These are phyloP conservation scores for Neoscytalidium dimidiatum DNA, from an alignment of 2,329 filamentous ascomycete genomes.

Conservation along the genomic window DNA sequence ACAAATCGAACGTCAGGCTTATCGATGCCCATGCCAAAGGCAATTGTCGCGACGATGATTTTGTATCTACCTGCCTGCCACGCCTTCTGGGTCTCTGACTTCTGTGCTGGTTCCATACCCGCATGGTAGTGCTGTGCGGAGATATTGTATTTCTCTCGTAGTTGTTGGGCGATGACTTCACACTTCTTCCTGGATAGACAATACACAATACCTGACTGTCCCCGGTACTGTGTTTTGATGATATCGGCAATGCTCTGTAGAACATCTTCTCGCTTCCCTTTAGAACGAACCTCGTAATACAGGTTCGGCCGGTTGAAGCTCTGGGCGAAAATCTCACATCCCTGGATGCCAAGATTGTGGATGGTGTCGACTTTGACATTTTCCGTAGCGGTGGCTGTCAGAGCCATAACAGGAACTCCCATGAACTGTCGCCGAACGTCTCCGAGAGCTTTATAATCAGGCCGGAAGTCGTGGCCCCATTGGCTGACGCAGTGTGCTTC, in stretches of 20 bases:
- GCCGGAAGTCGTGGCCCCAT: conserved; percentile 97
- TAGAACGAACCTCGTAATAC: conserved; percentile 79
- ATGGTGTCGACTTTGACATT: conserved; percentile 92
- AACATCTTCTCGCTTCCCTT: conserved; percentile 61
- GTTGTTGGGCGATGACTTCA: conserved; percentile 73
- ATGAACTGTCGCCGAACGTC: conserved; percentile 71
- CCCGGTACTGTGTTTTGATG: conserved; percentile 69
- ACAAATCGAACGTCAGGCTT: conserved; percentile 96
- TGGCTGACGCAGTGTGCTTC: conserved; percentile 99
- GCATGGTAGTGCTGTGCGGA: conserved; percentile 86
- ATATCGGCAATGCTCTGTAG: conserved; percentile 60
- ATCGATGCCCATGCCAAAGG: conserved; percentile 99
- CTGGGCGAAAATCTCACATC: conserved; percentile 79
- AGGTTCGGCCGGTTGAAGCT: conserved; percentile 98
- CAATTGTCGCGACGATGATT: conserved; percentile 96
- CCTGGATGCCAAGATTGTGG: conserved; percentile 80
- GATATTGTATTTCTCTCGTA: conserved; percentile 64
- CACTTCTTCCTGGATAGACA: conserved; percentile 83
- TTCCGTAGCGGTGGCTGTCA: conserved; percentile 92
- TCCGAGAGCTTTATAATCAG: conserved; percentile 88
- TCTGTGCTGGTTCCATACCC: conserved; percentile 67
- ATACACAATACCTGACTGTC: conserved; percentile 88
- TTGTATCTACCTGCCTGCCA: conserved; percentile 83
- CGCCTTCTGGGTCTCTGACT: conserved; percentile 69
- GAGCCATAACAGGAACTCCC: conserved; percentile 84